These are phyloP conservation scores for Penicillium sp. DNA, from an alignment of 2,329 filamentous ascomycete species.

Conservation along the genomic window DNA sequence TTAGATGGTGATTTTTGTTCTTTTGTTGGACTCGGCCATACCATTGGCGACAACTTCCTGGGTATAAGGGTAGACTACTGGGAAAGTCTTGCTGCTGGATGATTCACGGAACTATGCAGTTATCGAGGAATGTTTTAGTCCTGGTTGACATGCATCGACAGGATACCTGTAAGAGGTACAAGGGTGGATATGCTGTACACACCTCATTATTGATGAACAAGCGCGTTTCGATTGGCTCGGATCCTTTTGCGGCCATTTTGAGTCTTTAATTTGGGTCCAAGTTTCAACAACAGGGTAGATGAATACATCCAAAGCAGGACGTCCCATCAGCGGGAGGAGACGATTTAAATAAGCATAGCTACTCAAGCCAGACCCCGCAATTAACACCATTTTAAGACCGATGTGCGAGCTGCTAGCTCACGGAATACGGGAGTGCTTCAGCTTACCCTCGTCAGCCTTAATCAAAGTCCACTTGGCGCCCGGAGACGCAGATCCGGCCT, in stretches of 20 bases:
- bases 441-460: background rate
- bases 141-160: background rate
- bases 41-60: conserved; percentile 34
- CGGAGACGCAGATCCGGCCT: too few species aligned
- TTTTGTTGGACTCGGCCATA: conserved; percentile 8
- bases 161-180: too few species aligned
- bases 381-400: background rate
- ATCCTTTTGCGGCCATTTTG: conserved; percentile 16
- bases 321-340: too few species aligned
- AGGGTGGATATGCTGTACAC: background rate
- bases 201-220: conserved; percentile 41
- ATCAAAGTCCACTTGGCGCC: too few species aligned
- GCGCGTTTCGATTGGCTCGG: conserved; percentile 34
- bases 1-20: background rate
- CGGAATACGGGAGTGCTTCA: background rate
- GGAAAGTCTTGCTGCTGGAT: conserved; percentile 33
- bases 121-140: background rate
- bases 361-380: too few species aligned
- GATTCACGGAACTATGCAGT: conserved; percentile 31
- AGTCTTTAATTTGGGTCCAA: background rate
- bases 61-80: conserved; percentile 35
- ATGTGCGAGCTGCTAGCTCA: background rate
- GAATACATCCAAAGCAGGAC: background rate
- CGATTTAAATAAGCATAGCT: too few species aligned
- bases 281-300: background rate